phyloP scores from a whole-genome alignment of 805 yeast species.

The Cyberlindnera xylosilytica region DNA sequence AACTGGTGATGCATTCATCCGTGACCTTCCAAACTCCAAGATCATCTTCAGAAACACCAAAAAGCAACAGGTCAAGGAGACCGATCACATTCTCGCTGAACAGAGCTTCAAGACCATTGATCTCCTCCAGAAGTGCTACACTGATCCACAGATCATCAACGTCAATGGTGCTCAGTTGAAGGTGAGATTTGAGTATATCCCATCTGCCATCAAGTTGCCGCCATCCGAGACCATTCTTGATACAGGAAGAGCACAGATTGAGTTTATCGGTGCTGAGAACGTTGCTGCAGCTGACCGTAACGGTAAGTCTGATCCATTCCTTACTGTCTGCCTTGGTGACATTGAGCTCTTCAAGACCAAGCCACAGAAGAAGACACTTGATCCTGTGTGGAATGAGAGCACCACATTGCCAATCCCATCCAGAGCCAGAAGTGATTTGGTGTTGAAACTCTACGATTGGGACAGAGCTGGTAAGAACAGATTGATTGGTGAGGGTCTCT shows the following conservation, averaged over 20 bases:
- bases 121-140: conserved; percentile 47
- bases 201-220: conserved; percentile 51
- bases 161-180: conserved; percentile 41
- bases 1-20: conserved; percentile 58
- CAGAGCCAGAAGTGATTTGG: conserved; percentile 49
- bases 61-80: conserved; percentile 42
- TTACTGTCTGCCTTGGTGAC: conserved; percentile 51
- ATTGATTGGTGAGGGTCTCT: conserved; percentile 46
- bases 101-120: conserved; percentile 48
- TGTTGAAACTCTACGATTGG: conserved; percentile 65
- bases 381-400: conserved; percentile 76
- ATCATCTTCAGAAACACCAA: conserved; percentile 56
- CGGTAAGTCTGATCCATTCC: conserved; percentile 77
- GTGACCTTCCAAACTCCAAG: conserved; percentile 66
- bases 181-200: conserved; percentile 57
- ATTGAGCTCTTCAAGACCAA: conserved; percentile 53
- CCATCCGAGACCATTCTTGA: conserved; percentile 62
- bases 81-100: conserved; percentile 51
- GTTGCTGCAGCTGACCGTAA: conserved; percentile 62
- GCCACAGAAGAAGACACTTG: conserved; percentile 59
- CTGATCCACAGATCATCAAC: conserved; percentile 42
- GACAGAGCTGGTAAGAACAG: conserved; percentile 73
- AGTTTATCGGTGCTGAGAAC: conserved; percentile 51
- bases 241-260: conserved; percentile 60
- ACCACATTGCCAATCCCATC: conserved; percentile 60